phyloP scores from a whole-genome alignment of 768 basidiomycete genomes.

The Russula brevipes region DNA sequence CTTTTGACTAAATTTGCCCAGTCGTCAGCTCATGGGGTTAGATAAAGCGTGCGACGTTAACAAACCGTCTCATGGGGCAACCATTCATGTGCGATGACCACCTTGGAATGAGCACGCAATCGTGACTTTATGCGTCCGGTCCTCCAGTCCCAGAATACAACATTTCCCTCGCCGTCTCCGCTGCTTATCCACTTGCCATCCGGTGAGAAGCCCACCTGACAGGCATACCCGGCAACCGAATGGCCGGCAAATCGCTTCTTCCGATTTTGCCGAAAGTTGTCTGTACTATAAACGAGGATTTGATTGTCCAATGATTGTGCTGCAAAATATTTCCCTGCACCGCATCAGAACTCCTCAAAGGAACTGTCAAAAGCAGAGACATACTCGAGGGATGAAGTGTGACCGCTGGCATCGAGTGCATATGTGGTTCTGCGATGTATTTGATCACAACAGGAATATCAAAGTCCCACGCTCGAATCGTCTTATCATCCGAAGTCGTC shows the following conservation, averaged over 20 bases:
- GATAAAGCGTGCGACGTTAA: constrained; percentile 17
- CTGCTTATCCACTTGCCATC: constrained; percentile 99
- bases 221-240: constrained; percentile 94
- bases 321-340: constrained; percentile 87
- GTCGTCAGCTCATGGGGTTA: constrained; percentile 7
- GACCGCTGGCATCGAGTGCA: constrained; percentile 99
- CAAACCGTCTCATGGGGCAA: constrained; percentile 90
- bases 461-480: constrained; percentile 98
- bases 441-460: constrained; percentile 99
- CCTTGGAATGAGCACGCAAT: constrained; percentile 85
- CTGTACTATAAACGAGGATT: constrained; percentile 94
- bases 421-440: constrained; percentile 97
- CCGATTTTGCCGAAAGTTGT: constrained; percentile 97
- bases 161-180: constrained; percentile 90
- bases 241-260: constrained; percentile 99
- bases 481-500: constrained; percentile 98
- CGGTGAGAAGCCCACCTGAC: constrained; percentile 94
- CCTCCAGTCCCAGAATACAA: constrained; percentile 99
- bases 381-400: constrained; percentile 90
- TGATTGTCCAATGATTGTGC: constrained; percentile 98
- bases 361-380: constrained; percentile 34
- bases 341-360: constrained; percentile 26
- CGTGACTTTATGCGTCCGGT: constrained; percentile 92
- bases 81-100: constrained; percentile 98
- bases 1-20: constrained; percentile 66